phyloP scores from a whole-genome alignment of 2,329 filamentous ascomycete species.

The Botrytis pseudocinerea region DNA sequence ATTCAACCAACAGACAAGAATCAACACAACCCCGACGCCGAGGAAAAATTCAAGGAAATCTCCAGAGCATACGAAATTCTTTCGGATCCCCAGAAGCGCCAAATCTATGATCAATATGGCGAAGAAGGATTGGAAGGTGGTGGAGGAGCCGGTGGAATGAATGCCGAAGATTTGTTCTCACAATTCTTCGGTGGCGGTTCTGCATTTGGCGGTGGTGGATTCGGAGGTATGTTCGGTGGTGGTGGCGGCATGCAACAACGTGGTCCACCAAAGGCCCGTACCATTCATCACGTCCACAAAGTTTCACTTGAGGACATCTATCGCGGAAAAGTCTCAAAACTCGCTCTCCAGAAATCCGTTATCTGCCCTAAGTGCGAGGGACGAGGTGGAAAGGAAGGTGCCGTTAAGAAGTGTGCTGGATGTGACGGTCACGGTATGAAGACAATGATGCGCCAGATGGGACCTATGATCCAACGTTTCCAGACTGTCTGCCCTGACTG shows the following conservation, averaged over 20 bases:
- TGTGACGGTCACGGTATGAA: constrained; percentile 98
- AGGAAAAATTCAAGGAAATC: constrained; percentile 98
- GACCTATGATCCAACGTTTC: constrained; percentile 99
- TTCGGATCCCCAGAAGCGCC: constrained; percentile 86
- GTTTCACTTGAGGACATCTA: constrained; percentile 98
- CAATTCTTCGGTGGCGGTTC: constrained; percentile 86
- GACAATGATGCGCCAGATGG: constrained; percentile 99
- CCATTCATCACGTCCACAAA: constrained; percentile 98
- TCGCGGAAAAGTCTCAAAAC: constrained; percentile 94
- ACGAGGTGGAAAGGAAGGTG: constrained; percentile 92
- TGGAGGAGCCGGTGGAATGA: constrained; percentile 78
- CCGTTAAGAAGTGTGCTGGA: constrained; percentile 88
- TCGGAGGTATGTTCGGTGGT: constrained; percentile 72
- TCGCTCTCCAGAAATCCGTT: constrained; percentile 94
- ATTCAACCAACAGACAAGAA: constrained; percentile 75
- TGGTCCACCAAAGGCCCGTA: constrained; percentile 85
- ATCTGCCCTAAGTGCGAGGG: constrained; percentile 95
- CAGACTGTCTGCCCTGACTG: constrained; percentile 99
- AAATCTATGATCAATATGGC: constrained; percentile 94
- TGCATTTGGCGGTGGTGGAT: constrained; percentile 65
- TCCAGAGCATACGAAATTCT: constrained; percentile 95
- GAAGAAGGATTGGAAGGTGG: constrained; percentile 94
- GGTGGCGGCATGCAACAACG: constrained; percentile 69
- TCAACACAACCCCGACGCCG: constrained; percentile 84
- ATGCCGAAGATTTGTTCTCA: constrained; percentile 91